A percentile compares a stretch with the other conserved stretches of the same genome.
Evolutionary conservation across 2,329 filamentous ascomycete species (phyloP).

Genomic region (Cordyceps javanica): DNA sequence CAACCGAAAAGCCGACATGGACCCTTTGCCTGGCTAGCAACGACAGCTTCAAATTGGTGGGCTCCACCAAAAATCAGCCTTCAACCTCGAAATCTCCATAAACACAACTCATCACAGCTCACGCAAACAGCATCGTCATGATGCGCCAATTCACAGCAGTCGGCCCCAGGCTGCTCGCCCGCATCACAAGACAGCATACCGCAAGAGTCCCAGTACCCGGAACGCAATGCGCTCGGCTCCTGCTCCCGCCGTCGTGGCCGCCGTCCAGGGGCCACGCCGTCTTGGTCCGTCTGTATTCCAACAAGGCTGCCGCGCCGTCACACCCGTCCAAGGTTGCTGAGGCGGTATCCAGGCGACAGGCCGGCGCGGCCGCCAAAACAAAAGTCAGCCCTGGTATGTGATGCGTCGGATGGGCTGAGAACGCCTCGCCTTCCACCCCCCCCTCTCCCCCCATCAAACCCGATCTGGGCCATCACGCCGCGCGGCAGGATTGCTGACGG

Average conservation of each 20-base stretch:
- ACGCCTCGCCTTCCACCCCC: too few relatives aligned
- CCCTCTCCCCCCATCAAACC: too few relatives aligned
- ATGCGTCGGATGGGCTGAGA: too few relatives aligned
- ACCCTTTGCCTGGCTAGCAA: neutral
- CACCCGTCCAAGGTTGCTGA: neutral
- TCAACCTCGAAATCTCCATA: neutral
- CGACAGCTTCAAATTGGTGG: neutral
- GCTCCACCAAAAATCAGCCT: conserved; percentile 3
- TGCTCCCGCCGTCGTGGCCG: too few relatives aligned
- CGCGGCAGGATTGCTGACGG: too few relatives aligned
- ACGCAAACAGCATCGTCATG: neutral
- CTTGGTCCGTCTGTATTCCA: neutral
- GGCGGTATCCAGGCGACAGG: conserved; percentile 7
- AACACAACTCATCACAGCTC: neutral
- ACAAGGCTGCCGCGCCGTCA: neutral
- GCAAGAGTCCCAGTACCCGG: neutral
- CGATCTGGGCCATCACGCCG: too few relatives aligned
- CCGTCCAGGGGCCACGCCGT: neutral
- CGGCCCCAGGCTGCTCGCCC: neutral
- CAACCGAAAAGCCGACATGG: neutral
- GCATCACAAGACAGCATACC: neutral
- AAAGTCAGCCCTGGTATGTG: neutral
- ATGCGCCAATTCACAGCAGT: neutral
- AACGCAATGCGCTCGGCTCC: neutral
- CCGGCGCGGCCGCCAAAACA: neutral